Conservation (phyloP, 345 rosid species). For the Camelina hispida region DNA sequence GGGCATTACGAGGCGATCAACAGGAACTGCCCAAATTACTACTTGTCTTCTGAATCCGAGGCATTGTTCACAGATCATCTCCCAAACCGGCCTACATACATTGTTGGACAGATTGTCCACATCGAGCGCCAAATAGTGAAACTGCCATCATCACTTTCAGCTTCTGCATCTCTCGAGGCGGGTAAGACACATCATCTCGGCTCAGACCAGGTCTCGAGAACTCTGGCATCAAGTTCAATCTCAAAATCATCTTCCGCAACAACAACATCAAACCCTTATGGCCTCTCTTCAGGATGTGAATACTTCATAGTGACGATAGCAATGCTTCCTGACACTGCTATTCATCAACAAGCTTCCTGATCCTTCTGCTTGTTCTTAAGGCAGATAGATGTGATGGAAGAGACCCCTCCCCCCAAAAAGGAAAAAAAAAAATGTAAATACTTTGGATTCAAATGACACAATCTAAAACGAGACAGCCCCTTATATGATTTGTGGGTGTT, state of each 20-base stretch:
- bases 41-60: conserved; percentile 90
- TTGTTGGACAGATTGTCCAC: conserved; percentile 92
- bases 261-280: conserved; percentile 66
- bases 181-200: conserved; percentile 51
- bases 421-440: conserved; percentile 36
- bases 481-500: conserved; percentile 35
- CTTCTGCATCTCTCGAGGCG: conserved; percentile 49
- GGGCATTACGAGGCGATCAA: conserved; percentile 91
- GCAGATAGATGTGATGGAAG: conserved; percentile 91
- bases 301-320: conserved; percentile 95
- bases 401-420: conserved; percentile 34
- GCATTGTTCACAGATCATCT: conserved; percentile 88
- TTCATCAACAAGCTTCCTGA: conserved; percentile 89
- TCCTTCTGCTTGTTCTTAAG: conserved; percentile 57
- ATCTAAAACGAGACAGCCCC: conserved; percentile 36
- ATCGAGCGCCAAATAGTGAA: conserved; percentile 83
- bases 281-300: conserved; percentile 85
- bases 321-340: conserved; percentile 88
- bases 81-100: conserved; percentile 77
- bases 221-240: conserved; percentile 57
- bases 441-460: conserved; percentile 21
- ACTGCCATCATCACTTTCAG: conserved; percentile 47
- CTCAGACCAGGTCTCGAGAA: conserved; percentile 59
- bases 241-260: conserved; percentile 43
- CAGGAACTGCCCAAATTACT: conserved; percentile 72